A percentile compares a stretch with the other conserved stretches of the same genome.
Conservation (phyloP, 2,329 filamentous ascomycete species). For the Sporothrix brasiliensis region DNA sequence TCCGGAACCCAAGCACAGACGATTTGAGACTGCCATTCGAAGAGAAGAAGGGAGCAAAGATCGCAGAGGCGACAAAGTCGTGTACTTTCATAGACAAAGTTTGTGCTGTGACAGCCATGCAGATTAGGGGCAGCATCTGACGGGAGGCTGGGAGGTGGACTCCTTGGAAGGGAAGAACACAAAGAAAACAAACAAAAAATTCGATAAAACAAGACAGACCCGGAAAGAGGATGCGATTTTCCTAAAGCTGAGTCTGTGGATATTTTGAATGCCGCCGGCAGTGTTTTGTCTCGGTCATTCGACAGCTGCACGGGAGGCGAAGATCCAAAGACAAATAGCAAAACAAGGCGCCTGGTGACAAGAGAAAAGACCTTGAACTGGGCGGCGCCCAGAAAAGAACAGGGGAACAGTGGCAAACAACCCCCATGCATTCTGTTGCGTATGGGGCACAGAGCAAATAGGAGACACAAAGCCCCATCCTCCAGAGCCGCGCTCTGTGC, state of each 20-base stretch:
- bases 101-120: background rate
- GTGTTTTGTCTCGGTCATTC: background rate
- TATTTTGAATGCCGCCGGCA: background rate
- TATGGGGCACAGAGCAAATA: background rate
- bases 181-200: background rate
- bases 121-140: background rate
- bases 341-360: background rate
- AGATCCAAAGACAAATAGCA: background rate
- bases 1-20: background rate
- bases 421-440: background rate
- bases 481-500: background rate
- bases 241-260: background rate
- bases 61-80: background rate
- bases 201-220: slow-evolving; percentile 1
- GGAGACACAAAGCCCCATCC: too few relatives aligned
- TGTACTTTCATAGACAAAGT: background rate
- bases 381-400: background rate
- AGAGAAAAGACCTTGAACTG: background rate
- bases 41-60: too few relatives aligned
- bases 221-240: background rate
- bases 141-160: background rate
- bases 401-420: background rate
- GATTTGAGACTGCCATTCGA: background rate
- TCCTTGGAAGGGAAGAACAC: background rate
- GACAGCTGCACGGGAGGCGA: background rate